These are phyloP conservation scores for Mycena pura DNA, from an alignment of 768 basidiomycete species.

Conservation along the genomic window DNA sequence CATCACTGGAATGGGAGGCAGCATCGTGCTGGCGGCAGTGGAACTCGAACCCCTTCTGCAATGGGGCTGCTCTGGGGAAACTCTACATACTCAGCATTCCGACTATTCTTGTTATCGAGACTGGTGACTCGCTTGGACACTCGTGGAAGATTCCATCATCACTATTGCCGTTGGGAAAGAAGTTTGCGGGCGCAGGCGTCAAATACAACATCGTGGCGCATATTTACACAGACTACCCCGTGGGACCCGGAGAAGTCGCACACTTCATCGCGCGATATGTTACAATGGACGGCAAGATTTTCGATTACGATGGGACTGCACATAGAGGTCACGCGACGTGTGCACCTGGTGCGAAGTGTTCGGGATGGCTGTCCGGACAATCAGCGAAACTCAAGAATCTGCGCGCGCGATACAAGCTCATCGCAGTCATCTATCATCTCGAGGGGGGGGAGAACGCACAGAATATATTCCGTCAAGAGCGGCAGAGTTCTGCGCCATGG, in stretches of 20 bases:
- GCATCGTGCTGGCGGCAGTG: constrained; percentile 9
- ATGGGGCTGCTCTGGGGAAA: background rate
- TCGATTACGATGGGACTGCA: constrained; percentile 12
- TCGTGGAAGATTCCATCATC: constrained; percentile 5
- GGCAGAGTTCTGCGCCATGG: background rate
- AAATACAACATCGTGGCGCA: constrained; percentile 6
- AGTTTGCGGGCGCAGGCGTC: background rate
- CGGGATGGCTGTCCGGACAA: background rate
- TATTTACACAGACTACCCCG: constrained; percentile 10
- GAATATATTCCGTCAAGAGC: background rate
- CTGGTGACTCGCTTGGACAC: background rate
- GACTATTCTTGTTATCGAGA: background rate
- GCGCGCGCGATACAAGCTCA: background rate
- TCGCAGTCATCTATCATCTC: constrained; percentile 9
- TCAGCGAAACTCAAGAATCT: background rate
- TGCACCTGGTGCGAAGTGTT: background rate
- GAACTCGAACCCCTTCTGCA: constrained; percentile 2
- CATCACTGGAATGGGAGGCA: background rate
- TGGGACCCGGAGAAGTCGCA: background rate
- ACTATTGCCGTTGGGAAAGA: background rate
- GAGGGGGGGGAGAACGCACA: constrained; percentile 6
- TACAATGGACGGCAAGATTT: constrained; percentile 9
- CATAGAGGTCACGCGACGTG: background rate
- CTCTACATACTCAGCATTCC: constrained; percentile 13
- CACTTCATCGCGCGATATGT: constrained; percentile 20